These are phyloP conservation scores for Pelargonium fulgidum DNA, from an alignment of 441 rosid genomes.

Conservation along the genomic window DNA sequence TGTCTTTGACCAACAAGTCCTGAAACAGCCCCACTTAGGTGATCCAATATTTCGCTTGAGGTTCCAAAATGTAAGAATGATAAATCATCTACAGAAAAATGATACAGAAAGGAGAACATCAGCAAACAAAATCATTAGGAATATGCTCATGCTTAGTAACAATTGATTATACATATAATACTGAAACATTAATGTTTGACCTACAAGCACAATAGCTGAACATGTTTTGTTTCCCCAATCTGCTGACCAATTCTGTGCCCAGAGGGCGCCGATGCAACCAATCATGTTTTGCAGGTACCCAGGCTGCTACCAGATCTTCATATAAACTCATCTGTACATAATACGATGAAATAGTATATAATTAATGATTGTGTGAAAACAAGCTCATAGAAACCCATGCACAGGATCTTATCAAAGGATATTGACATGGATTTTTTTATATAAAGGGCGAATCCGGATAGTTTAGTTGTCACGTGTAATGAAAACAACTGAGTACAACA, in stretches of 20 bases:
- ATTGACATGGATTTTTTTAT: no score
- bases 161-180: conserved; percentile 10
- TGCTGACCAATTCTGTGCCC: conserved; percentile 61
- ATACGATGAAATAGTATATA: background rate
- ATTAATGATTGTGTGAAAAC: background rate
- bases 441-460: background rate
- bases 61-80: conserved; percentile 91
- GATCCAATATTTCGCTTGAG: conserved; percentile 90
- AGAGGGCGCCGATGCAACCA: conserved; percentile 65
- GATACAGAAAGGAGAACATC: conserved; percentile 19
- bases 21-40: conserved; percentile 66
- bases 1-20: conserved; percentile 90
- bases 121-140: conserved; percentile 14
- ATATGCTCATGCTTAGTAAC: conserved; percentile 9
- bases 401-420: background rate
- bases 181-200: conserved; percentile 28
- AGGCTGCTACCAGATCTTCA: conserved; percentile 94
- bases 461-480: background rate
- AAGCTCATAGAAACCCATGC: background rate
- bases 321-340: conserved; percentile 80
- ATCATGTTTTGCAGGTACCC: conserved; percentile 92
- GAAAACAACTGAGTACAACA: background rate
- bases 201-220: conserved; percentile 79
- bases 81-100: conserved; percentile 58
- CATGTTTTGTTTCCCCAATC: conserved; percentile 65